Conservation (phyloP, 106 monocot genomes). For the Cymbidium sinense region DNA sequence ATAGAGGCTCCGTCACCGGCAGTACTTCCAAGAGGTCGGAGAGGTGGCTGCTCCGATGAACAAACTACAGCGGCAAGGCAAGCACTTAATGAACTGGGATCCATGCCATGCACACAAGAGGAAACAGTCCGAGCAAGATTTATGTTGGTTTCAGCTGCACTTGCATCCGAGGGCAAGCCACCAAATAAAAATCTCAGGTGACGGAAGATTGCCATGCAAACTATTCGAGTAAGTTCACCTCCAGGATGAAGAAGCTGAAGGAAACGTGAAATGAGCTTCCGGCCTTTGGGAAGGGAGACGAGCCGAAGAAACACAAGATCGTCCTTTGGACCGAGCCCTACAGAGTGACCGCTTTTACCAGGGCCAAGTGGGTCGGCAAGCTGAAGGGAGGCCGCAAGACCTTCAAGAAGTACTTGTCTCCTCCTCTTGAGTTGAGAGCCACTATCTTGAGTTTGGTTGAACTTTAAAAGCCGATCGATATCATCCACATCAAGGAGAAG, state of each 20-base stretch:
- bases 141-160: slow-evolving; percentile 51
- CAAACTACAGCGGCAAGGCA: slow-evolving; percentile 94
- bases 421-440: slow-evolving; percentile 55
- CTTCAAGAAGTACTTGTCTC: slow-evolving; percentile 66
- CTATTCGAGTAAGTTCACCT: slow-evolving; percentile 60
- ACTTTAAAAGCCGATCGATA: slow-evolving; percentile 67
- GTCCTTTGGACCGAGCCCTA: slow-evolving; percentile 61
- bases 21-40: slow-evolving; percentile 79
- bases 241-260: slow-evolving; percentile 63
- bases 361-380: slow-evolving; percentile 79
- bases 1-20: slow-evolving; percentile 88
- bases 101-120: slow-evolving; percentile 57
- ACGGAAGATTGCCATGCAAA: slow-evolving; percentile 91
- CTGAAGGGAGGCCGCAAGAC: slow-evolving; percentile 81
- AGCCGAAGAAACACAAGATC: slow-evolving; percentile 83
- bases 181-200: slow-evolving; percentile 86
- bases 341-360: slow-evolving; percentile 39
- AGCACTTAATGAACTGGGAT: slow-evolving; percentile 71
- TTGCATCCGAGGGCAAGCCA: slow-evolving; percentile 45
- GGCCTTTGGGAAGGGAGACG: slow-evolving; percentile 72
- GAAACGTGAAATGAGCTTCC: slow-evolving; percentile 69
- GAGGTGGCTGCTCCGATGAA: slow-evolving; percentile 91
- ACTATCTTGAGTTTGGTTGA: slow-evolving; percentile 52
- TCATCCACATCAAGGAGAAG: slow-evolving; percentile 93
- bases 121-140: slow-evolving; percentile 58